Evolutionary conservation across 352 stramenopile genomes (phyloP), one percentile per base, ranked within the genome.

Genomic region (Phytophthora palmivora): DNA sequence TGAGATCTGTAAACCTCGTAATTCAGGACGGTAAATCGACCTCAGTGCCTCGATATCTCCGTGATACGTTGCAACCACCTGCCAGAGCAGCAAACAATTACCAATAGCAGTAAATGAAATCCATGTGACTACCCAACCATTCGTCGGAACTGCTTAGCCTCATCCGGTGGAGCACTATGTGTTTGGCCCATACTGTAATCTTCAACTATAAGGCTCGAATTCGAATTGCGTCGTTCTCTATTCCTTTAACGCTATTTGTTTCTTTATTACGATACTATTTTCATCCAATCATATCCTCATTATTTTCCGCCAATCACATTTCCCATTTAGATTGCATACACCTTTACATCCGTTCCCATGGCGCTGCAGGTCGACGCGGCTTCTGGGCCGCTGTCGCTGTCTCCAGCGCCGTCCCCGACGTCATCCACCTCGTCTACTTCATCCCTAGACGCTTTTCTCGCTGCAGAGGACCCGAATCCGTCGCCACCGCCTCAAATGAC

Each of bases 1-100:
- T 9, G 85, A 94, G 48, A 92, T 82, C 78, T 94, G 84, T 6
- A 92, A 59, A 4, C 56, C 74, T 6, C 82, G 74, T 24, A 91
- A 66, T 2, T 78, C 56, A 21, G 60, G 51, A 11, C 70, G 60
- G 43, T 87, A 92, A 47, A 74, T 55, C n/a, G 19, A 21, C 7
- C 68, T 62, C 14, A 94, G 61, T 3, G 60, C 48, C 0, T 75
- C 65, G 11, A 89, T 50, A 36, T 91, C 67, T 43, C 79, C 74
- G 3, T 65, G 65, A 66, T 84, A 92, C 44, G 74, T 63, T n/a
- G 79, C 70, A 24, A 78, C 28, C 30, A 72, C 81, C 76, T 88
- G 45, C 34, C 30, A 38, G 2, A 41, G 0, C 9, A 26, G 14
- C 19, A 49, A 52, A n/a, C 4, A 37, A 36, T 36, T 41, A 12